These are phyloP conservation scores for Podaxis rugospora DNA, from an alignment of 768 basidiomycete genomes.

Conservation along the genomic window DNA sequence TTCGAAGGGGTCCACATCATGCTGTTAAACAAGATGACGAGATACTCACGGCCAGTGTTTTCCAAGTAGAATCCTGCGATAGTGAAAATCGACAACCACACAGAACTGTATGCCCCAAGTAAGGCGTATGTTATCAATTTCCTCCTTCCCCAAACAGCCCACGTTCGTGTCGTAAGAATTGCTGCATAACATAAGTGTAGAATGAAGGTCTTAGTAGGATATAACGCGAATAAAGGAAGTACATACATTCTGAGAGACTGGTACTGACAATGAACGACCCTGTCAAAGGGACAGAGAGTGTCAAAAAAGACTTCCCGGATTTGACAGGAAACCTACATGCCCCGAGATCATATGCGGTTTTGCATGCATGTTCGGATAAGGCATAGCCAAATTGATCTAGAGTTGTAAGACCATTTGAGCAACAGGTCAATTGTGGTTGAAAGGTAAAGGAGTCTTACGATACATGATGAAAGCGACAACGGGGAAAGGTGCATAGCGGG, in stretches of 20 bases:
- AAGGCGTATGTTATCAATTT: background rate
- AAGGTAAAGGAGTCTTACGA: background rate
- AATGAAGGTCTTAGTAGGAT: background rate
- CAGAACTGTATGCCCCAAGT: background rate
- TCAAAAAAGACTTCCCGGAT: background rate
- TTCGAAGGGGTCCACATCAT: background rate
- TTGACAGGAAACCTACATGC: background rate
- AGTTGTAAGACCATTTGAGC: background rate
- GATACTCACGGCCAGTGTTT: background rate
- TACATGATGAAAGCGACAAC: background rate
- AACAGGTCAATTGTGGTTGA: background rate
- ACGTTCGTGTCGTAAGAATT: background rate
- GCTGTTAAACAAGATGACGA: background rate
- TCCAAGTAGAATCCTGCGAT: background rate
- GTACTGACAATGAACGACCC: background rate
- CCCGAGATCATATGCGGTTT: background rate
- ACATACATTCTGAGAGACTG: background rate
- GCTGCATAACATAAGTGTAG: background rate
- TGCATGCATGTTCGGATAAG: background rate
- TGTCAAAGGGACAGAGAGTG: background rate
- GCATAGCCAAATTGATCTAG: background rate
- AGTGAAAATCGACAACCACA: background rate
- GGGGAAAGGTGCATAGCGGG: background rate
- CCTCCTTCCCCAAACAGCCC: background rate
- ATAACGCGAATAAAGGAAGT: background rate